Evolutionary conservation across 2,329 filamentous ascomycete genomes (phyloP).

Genomic region (Trichoderma koningii): DNA sequence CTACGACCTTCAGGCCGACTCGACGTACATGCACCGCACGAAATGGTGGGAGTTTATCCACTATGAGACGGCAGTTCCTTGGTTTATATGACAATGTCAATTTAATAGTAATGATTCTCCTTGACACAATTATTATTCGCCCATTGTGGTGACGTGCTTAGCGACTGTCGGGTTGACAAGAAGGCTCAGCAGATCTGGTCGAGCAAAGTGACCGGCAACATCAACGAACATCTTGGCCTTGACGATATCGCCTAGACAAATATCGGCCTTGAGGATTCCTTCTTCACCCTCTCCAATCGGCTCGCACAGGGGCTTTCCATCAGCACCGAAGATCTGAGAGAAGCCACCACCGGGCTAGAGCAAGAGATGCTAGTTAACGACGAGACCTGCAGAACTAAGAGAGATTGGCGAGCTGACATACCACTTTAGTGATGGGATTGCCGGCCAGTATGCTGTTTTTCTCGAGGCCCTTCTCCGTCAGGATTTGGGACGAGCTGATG

Average conservation of each 20-base stretch:
- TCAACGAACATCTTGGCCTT: conserved; percentile 42
- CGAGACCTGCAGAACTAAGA: background rate
- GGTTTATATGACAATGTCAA: conserved; percentile 19
- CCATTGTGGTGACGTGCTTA: conserved; percentile 7
- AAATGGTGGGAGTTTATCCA: conserved; percentile 27
- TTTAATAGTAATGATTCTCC: background rate
- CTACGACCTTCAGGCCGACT: conserved; percentile 48
- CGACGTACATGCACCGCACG: conserved; percentile 5
- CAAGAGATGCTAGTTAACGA: background rate
- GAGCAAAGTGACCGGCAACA: conserved; percentile 54
- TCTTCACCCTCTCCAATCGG: conserved; percentile 34
- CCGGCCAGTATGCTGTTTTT: conserved; percentile 42
- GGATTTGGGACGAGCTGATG: conserved; percentile 43
- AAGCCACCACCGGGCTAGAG: conserved; percentile 48
- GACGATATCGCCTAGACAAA: conserved; percentile 51
- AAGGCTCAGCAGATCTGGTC: conserved; percentile 55
- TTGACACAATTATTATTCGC: background rate
- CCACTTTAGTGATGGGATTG: conserved; percentile 41
- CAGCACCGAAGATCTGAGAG: conserved; percentile 56
- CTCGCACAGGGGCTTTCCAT: conserved; percentile 41
- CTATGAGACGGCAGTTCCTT: conserved; percentile 25
- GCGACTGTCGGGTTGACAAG: conserved; percentile 48
- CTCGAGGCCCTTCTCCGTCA: conserved; percentile 45
- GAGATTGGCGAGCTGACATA: background rate
- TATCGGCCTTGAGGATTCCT: conserved; percentile 54